Conservation (phyloP, 2,329 filamentous ascomycete species). For the Pseudogymnoascus sp. region DNA sequence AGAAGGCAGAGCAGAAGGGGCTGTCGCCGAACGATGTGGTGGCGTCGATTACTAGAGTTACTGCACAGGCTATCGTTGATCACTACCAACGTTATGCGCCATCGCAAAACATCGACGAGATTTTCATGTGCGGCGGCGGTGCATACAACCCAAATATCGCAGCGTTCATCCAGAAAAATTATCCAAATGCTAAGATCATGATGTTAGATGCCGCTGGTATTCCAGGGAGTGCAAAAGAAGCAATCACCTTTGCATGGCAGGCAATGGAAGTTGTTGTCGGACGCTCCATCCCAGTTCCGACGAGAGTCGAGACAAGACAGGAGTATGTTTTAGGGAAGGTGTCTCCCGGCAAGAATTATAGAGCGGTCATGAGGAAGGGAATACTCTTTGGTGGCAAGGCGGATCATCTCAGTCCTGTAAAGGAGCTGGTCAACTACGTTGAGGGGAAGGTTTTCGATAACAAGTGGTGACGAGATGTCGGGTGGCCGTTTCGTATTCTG, state of each 20-base stretch:
- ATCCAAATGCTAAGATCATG: slow-evolving; percentile 40
- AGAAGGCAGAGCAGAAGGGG: slow-evolving; percentile 36
- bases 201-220: slow-evolving; percentile 51
- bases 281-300: slow-evolving; percentile 45
- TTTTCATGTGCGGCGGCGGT: slow-evolving; percentile 54
- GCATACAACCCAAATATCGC: slow-evolving; percentile 50
- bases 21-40: slow-evolving; percentile 44
- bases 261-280: slow-evolving; percentile 51
- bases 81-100: slow-evolving; percentile 41
- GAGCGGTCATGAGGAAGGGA: slow-evolving; percentile 43
- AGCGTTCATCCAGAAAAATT: slow-evolving; percentile 41
- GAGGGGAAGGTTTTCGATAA: slow-evolving; percentile 40
- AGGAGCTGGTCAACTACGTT: slow-evolving; percentile 42
- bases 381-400: slow-evolving; percentile 40
- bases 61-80: slow-evolving; percentile 47
- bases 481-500: neutral
- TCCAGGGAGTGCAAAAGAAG: slow-evolving; percentile 49
- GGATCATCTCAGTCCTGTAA: slow-evolving; percentile 38
- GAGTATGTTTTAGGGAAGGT: slow-evolving; percentile 48
- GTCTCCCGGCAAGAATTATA: slow-evolving; percentile 45
- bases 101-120: slow-evolving; percentile 40
- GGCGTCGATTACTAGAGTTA: slow-evolving; percentile 51
- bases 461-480: slow-evolving; percentile 29
- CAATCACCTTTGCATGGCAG: slow-evolving; percentile 51
- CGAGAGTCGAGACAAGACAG: slow-evolving; percentile 43